Base-by-base conservation (phyloP, 257 asterid species). In the Eucommia ulmoides region DNA sequence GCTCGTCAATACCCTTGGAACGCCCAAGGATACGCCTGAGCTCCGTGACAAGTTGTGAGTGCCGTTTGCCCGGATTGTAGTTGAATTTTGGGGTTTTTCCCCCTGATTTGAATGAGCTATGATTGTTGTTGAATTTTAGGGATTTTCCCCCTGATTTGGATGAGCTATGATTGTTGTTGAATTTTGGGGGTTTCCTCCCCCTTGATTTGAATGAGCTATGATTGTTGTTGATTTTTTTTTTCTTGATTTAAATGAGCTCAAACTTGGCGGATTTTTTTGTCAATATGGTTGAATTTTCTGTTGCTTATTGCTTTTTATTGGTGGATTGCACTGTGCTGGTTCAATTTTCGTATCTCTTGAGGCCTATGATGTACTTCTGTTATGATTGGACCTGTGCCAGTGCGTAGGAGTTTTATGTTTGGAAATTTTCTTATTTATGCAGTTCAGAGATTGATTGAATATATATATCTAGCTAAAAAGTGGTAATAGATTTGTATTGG, bases 1-100 rank as follows among this genome's bases (percentile, higher is more conserved):
- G 44, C 44, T 35, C 16, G 44, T 35, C 10, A 35, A 35, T 35
- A 35, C 44, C 44, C 44, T 35, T 35, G 44, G 44, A 35, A 35
- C 44, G 9, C 44, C 44, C 10, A 35, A 35, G 44, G 44, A 35
- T 17, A 35, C 44, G 0, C 44, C 44, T 11, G 44, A 35, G 44
- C 44, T 35, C 15, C 44, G 44, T 11, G 44, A 35, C n/a, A 35
- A 35, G 44, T 11, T 35, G 44, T 35, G 14, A 35, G 44, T 35
- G 6, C 12, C 38, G 8, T 26, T 26, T 4, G 6, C 12, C 12
- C 38, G 6, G 8, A 4, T 12, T 26, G 8, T 26, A 6, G 6
- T 12, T 26, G 8, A 4, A 6, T 26, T 12, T 26, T 12, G 6
- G 8, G 6, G 8, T 26, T 12, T 26, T 12, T 26, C 38, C 12